A percentile compares a stretch with the other conserved stretches of the same genome.
These are phyloP conservation scores for Cladochytrium replicatum DNA, from an alignment of 192 early-diverging fungal genomes.

Conservation along the genomic window DNA sequence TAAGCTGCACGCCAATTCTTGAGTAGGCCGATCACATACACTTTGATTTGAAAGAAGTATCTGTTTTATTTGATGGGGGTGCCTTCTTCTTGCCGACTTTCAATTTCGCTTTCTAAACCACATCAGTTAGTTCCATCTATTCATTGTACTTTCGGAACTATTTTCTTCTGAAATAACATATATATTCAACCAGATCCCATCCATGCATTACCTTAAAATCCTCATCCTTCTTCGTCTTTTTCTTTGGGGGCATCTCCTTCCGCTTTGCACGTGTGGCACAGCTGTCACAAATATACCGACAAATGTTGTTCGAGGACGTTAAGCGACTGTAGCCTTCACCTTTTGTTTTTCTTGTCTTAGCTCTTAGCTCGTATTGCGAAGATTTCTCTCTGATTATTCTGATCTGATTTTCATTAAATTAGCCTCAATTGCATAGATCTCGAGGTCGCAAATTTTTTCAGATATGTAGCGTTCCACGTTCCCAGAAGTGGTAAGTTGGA, in stretches of 20 bases:
- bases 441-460: background rate
- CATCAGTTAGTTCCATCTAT: background rate
- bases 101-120: constrained; percentile 69
- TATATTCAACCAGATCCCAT: constrained; percentile 1
- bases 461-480: constrained; percentile 57
- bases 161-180: background rate
- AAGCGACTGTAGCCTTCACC: constrained; percentile 65
- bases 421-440: background rate
- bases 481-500: no score
- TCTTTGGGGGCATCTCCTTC: no score
- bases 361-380: no score
- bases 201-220: constrained; percentile 54
- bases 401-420: background rate
- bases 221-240: constrained; percentile 63
- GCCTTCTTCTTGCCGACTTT: constrained; percentile 86
- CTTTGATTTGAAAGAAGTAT: constrained; percentile 73
- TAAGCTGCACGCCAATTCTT: no score
- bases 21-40: constrained; percentile 29
- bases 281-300: constrained; percentile 60
- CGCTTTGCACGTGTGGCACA: no score
- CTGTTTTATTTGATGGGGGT: constrained; percentile 61
- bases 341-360: constrained; percentile 72
- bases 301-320: constrained; percentile 27
- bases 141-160: constrained; percentile 1
- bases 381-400: constrained; percentile 1